Percentiles rank a stretch among this genome's conserved stretches.
Conservation (phyloP, 177 flowering plant genomes). For the Telopea speciosissima region DNA sequence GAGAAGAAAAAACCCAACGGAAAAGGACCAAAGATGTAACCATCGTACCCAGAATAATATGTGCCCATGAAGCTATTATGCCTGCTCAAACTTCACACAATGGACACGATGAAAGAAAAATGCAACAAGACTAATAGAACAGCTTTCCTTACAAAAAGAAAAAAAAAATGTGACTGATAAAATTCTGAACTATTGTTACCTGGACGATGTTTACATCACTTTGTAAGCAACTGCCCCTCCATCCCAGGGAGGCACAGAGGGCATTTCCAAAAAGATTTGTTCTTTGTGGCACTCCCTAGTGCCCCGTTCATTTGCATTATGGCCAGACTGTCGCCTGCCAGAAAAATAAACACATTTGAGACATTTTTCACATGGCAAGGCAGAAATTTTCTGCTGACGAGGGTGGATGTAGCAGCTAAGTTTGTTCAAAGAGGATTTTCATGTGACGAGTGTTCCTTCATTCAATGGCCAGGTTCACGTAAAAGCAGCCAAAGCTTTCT, state of each 20-base stretch:
- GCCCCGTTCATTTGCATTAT: conserved; percentile 9
- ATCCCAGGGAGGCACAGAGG: conserved; percentile 3
- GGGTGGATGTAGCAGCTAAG: conserved; percentile 4
- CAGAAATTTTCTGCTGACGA: conserved; percentile 12
- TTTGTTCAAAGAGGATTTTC: conserved; percentile 8
- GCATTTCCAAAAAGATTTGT: conserved; percentile 5
- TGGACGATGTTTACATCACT: conserved; percentile 14
- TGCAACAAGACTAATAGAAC: conserved; percentile 2
- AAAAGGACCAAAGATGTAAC: conserved; percentile 1
- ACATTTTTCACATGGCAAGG: conserved; percentile 9
- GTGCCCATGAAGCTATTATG: not conserved
- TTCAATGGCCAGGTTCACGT: conserved; percentile 10
- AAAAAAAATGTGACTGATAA: conserved; percentile 9
- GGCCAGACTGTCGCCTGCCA: conserved; percentile 13
- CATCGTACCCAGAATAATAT: conserved; percentile 5
- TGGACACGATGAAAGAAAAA: not conserved
- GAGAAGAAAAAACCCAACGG: conserved; percentile 7
- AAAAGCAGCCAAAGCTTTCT: conserved; percentile 11
- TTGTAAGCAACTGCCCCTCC: conserved; percentile 8
- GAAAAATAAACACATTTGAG: conserved; percentile 5
- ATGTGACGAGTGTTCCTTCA: conserved; percentile 3
- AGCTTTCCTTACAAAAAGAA: conserved; percentile 6
- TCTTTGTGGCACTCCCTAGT: conserved; percentile 3
- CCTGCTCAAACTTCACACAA: conserved; percentile 6
- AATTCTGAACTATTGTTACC: conserved; percentile 19